phyloP scores from a whole-genome alignment of 2,329 filamentous ascomycete genomes.

The Exophiala mesophila region DNA sequence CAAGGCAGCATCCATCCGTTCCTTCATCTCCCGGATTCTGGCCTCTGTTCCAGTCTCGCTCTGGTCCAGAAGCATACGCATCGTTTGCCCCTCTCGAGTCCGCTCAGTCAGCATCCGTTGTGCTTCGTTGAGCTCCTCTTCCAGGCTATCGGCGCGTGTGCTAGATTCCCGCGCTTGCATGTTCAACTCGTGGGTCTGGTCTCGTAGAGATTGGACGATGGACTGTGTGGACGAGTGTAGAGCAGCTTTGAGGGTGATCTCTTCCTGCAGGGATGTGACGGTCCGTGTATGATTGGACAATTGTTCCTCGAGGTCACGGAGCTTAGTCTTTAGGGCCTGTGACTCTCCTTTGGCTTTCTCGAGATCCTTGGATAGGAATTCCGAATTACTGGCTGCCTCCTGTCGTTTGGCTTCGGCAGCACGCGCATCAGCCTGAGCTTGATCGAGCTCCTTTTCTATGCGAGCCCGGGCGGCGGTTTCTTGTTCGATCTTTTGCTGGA shows the following conservation, averaged over 20 bases:
- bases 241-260: slow-evolving; percentile 75
- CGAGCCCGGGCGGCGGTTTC: slow-evolving; percentile 67
- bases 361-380: slow-evolving; percentile 67
- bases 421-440: slow-evolving; percentile 70
- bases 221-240: slow-evolving; percentile 83
- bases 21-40: slow-evolving; percentile 81
- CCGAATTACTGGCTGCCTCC: slow-evolving; percentile 67
- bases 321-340: slow-evolving; percentile 47
- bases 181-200: slow-evolving; percentile 81
- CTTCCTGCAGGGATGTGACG: slow-evolving; percentile 64
- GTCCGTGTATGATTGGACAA: slow-evolving; percentile 64
- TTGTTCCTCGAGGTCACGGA: slow-evolving; percentile 72
- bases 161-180: slow-evolving; percentile 88
- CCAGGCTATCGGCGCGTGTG: slow-evolving; percentile 74
- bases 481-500: slow-evolving; percentile 72
- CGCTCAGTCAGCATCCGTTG: slow-evolving; percentile 82
- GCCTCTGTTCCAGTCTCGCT: slow-evolving; percentile 77
- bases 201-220: slow-evolving; percentile 84
- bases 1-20: slow-evolving; percentile 81
- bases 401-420: slow-evolving; percentile 73
- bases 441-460: slow-evolving; percentile 72
- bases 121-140: slow-evolving; percentile 86
- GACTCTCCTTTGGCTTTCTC: slow-evolving; percentile 68
- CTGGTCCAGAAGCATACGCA: slow-evolving; percentile 82
- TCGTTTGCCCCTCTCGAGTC: slow-evolving; percentile 87